Evolutionary conservation across 306 rosid genomes (phyloP), one percentile per base, ranked within the genome.

Genomic region (Begonia fuchsioides): DNA sequence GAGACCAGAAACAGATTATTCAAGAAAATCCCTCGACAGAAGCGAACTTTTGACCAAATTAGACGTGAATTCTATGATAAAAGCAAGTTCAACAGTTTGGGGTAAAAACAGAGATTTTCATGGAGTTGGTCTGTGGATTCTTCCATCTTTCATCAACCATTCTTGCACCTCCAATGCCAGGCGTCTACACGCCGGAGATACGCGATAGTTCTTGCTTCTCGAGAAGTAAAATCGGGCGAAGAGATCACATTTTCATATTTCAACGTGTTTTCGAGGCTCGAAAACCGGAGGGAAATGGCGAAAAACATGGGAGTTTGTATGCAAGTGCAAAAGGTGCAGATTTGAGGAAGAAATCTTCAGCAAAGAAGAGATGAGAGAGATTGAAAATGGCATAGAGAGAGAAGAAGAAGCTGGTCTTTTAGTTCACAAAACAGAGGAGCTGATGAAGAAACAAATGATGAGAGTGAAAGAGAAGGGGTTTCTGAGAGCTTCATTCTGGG

Each of bases 11-110:
- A 56, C 44, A 11, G 45, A 73, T 20, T 39, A 32, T 12, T 47
- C 5, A 20, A 11, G 43, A 5, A 50, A 16, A 5, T 7, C 16
- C 17, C 50, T 71, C 52, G 94, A 81, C 39, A 67, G 38, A 73
- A 71, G 17, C 13, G 67, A 64, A 66, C 61, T 84, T 49, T 17
- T 85, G 6, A 68, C 73, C 32, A 54, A 72, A 26, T 67, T 90
- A 72, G 98, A 81, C 68, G 90, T 79, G 15, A 90, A 90, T 66
- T 79, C 98, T 10, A 78, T 85, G 5, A 82, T 81, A 39, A 94
- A 81, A 53, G 65, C 66, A 57, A 81, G 79, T 1, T 72, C 92
- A 10, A 79, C 71, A 68, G 83, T 79, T 43, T 54, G 81, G 56
- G 94, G 98, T 50, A 81, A 69, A 59, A 75, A 79, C 58, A 69